Conservation (phyloP, 1,284 basidiomycete species). For the Waitea zeae region DNA sequence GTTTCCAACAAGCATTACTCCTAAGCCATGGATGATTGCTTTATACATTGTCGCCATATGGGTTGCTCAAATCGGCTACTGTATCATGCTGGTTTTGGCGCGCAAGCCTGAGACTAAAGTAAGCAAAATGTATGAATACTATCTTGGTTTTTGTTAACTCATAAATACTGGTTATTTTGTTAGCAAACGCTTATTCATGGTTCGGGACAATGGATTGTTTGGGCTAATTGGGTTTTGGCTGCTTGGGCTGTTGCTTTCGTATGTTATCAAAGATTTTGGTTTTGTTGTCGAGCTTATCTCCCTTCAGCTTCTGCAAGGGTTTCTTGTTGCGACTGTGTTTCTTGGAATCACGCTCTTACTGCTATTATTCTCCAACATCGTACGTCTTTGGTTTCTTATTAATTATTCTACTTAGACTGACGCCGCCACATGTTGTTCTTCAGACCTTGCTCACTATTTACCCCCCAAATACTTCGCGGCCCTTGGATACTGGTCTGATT, state of each 20-base stretch:
- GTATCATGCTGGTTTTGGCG: conserved; percentile 53
- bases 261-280: conserved; percentile 7
- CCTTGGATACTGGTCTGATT: conserved; percentile 49
- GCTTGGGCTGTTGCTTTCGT: conserved; percentile 76
- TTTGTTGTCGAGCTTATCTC: background rate
- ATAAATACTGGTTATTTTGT: background rate
- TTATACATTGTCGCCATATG: conserved; percentile 49
- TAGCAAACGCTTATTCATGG: conserved; percentile 55
- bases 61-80: conserved; percentile 62
- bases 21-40: conserved; percentile 42
- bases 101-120: conserved; percentile 73
- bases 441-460: conserved; percentile 14
- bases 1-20: conserved; percentile 60
- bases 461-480: conserved; percentile 31
- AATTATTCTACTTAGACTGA: conserved; percentile 32
- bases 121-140: too few relatives aligned
- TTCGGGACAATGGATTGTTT: conserved; percentile 61
- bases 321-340: conserved; percentile 40
- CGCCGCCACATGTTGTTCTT: too few relatives aligned
- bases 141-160: background rate
- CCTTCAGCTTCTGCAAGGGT: conserved; percentile 37
- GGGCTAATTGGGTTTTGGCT: conserved; percentile 73
- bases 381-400: conserved; percentile 34
- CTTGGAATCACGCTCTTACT: conserved; percentile 41
- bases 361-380: conserved; percentile 48